Base-by-base conservation (phyloP, 1,139 yeast genomes). In the Hansenula lynferdii region DNA sequence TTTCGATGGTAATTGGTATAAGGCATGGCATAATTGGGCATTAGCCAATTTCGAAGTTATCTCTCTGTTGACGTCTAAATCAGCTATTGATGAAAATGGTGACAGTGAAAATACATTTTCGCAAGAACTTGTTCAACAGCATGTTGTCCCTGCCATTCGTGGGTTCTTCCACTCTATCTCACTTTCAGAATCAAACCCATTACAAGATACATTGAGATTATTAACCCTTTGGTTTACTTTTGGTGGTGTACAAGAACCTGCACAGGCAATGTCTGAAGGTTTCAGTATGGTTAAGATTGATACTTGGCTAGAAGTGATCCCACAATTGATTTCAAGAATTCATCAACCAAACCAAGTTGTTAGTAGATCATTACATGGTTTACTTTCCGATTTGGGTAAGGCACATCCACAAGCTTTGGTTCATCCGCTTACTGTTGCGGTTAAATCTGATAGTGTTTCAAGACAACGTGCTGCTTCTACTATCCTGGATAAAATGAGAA, bases 21-120 rank as follows among this genome's bases (percentile, higher is more conserved):
- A 94, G 55, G 98, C 98, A 18, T 94, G 98, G 98, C 99, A 94
- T 57, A 90, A 89, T 56, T 94, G 99, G 99, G 98, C 98, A 0
- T 67, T 94, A 53, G 97, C 98, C 0, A 94, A 94, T 60, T 94
- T 89, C 58, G 97, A 90, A 56, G 97, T 90, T 2, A 85, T 92
- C 22, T 84, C 96, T 0, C 70, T 83, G 37, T 69, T 69, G 49
- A 72, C 80, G 0, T 62, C 74, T 12, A 70, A 65, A 38, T 47
- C 53, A 7, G 54, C 60, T 18, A 58, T 61, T 25, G 58, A 56
- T 20, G 60, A 60, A 24, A 56, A 60, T 16, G 49, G 41, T 16
- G 45, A 45, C 11, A 39, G 36, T 19, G 51, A 45, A 25, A 44
- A 51, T 10, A 53, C 62, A 50, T 57, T 69, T 59, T 55, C 81